Conservation (phyloP, 1,284 basidiomycete genomes). For the Hymenochaete sp. region DNA sequence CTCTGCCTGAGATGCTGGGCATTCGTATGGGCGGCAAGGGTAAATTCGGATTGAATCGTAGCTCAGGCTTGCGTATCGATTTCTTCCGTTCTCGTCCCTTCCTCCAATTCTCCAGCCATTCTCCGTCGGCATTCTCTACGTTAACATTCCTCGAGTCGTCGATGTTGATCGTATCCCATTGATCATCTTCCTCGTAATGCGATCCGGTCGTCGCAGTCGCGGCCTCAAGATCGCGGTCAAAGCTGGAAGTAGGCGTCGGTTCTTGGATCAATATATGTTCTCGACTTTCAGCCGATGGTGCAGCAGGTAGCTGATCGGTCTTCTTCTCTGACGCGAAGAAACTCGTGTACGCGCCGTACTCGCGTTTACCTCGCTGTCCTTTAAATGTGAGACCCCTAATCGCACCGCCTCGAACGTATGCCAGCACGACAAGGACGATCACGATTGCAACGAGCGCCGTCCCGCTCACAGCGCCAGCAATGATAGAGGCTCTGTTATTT, state of each 20-base stretch:
- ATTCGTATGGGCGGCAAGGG: constrained; percentile 8
- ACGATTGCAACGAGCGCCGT: neutral
- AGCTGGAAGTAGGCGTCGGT: neutral
- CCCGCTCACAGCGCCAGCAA: neutral
- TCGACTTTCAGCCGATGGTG: neutral
- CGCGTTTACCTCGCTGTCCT: neutral
- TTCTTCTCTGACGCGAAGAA: neutral
- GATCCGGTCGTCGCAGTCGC: neutral
- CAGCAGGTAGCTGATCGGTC: neutral
- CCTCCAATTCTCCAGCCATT: constrained; percentile 13
- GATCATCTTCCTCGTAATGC: neutral
- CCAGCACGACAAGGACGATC: neutral
- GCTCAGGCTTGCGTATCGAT: neutral
- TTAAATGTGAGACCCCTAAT: neutral
- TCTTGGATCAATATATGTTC: neutral
- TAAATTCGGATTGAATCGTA: constrained; percentile 7
- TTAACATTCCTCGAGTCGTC: neutral
- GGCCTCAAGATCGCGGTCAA: neutral
- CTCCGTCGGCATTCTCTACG: constrained; percentile 4
- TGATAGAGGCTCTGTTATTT: neutral
- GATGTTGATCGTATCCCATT: constrained; percentile 2
- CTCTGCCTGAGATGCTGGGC: neutral
- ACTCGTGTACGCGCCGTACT: neutral
- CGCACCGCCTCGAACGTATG: constrained; percentile 3
- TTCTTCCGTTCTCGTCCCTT: constrained; percentile 4